Percentiles rank a stretch among this genome's conserved stretches.
These are phyloP conservation scores for Urochloa ruziziensis DNA, from an alignment of 176 grass and related monocot genomes.

Conservation along the genomic window DNA sequence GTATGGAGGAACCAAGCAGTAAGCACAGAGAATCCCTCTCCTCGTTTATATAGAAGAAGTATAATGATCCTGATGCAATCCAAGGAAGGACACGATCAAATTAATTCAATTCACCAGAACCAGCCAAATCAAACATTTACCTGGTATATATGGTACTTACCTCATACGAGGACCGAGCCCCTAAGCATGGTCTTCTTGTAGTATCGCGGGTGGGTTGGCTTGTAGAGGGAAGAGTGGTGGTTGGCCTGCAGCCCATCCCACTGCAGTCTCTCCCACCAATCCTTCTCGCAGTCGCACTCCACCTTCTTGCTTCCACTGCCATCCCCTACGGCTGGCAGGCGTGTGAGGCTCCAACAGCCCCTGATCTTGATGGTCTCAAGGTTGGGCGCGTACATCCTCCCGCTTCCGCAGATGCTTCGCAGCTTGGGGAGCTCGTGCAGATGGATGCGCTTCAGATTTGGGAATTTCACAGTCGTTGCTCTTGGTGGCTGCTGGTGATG, in stretches of 20 bases:
- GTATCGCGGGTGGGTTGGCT: not conserved
- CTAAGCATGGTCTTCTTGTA: not conserved
- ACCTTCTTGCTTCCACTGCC: not conserved
- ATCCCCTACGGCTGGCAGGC: rapidly evolving
- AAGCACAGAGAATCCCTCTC: no score
- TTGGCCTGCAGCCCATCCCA: not conserved
- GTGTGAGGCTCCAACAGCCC: conserved; percentile 32
- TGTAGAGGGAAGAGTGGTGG: not conserved
- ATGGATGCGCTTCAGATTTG: not conserved
- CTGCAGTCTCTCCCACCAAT: conserved; percentile 3
- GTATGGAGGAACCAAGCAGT: no score
- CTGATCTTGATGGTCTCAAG: not conserved
- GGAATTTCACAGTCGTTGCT: not conserved
- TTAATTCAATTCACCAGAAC: no score
- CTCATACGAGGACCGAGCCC: not conserved
- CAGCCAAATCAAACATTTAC: not conserved
- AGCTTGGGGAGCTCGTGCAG: conserved; percentile 29
- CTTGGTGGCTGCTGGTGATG: not conserved
- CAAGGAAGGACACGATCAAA: no score
- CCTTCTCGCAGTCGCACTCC: conserved; percentile 32
- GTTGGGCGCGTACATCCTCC: not conserved
- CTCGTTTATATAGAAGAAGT: no score
- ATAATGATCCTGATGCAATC: no score
- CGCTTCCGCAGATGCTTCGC: not conserved
- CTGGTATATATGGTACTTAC: not conserved